Percentiles rank a stretch among this genome's conserved stretches.
phyloP scores from a whole-genome alignment of 345 rosid genomes.

The Rhizophora apiculata region DNA sequence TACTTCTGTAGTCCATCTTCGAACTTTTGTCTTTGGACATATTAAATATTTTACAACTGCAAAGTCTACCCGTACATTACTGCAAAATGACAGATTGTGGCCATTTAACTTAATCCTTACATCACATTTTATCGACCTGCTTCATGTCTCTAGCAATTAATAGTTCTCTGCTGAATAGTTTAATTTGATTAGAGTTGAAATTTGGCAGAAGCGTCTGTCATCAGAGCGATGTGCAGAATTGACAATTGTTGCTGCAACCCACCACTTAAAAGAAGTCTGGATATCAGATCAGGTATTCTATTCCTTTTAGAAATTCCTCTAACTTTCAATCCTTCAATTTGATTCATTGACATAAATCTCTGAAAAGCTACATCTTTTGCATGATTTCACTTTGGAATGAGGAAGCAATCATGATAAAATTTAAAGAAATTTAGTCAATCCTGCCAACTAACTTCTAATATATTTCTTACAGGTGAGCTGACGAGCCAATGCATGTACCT shows the following conservation, averaged over 20 bases:
- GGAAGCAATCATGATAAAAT: neutral
- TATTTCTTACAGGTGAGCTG: neutral
- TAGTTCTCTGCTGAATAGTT: neutral
- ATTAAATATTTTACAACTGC: neutral
- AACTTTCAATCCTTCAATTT: neutral
- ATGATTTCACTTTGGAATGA: neutral
- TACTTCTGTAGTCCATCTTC: neutral
- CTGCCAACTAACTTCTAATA: neutral
- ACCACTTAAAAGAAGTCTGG: constrained; percentile 91
- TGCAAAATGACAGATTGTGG: neutral
- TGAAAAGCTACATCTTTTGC: neutral
- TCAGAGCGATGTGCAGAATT: constrained; percentile 84
- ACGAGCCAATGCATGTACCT: neutral
- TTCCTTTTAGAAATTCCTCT: constrained; percentile 8
- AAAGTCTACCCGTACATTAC: neutral
- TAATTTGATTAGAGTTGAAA: neutral
- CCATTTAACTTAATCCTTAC: neutral
- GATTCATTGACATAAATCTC: neutral
- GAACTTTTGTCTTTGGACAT: neutral
- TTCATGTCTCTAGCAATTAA: neutral
- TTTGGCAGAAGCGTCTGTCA: constrained; percentile 68
- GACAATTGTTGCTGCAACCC: constrained; percentile 74
- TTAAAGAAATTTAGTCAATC: neutral
- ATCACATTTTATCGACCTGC: neutral
- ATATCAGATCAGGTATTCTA: constrained; percentile 77